Percentiles rank a stretch among this genome's conserved stretches.
Evolutionary conservation across 352 stramenopile species (phyloP).

Genomic region (Albugo laibachii): DNA sequence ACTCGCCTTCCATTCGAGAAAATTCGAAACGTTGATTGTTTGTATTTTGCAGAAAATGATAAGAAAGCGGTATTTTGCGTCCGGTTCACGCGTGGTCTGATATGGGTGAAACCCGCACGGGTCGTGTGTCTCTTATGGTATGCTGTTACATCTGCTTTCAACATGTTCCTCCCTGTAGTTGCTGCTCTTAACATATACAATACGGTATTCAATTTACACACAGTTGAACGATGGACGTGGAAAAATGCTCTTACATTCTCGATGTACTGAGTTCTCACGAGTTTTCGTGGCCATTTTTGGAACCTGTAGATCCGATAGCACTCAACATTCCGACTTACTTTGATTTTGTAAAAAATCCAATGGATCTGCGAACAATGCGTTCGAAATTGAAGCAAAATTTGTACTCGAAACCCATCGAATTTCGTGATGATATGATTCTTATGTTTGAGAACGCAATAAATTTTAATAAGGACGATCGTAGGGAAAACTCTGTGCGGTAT

Average conservation of each 20-base stretch:
- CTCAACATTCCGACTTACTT: conserved; percentile 88
- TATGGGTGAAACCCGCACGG: no score
- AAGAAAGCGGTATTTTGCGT: no score
- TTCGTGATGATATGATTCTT: conserved; percentile 49
- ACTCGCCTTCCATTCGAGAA: no score
- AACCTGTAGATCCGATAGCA: conserved; percentile 87
- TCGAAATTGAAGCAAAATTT: conserved; percentile 35
- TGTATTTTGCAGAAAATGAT: no score
- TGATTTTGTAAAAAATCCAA: conserved; percentile 86
- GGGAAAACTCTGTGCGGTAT: conserved; percentile 50
- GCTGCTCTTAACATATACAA: no score
- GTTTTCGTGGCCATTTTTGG: conserved; percentile 77
- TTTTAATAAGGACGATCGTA: conserved; percentile 69
- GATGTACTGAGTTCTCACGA: conserved; percentile 35
- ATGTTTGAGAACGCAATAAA: conserved; percentile 76
- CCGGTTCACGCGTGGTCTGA: no score
- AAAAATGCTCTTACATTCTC: conserved; percentile 34
- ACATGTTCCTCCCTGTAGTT: no score
- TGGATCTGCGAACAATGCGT: conserved; percentile 93
- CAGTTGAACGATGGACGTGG: no score
- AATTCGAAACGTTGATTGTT: no score
- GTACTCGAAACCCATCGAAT: conserved; percentile 33
- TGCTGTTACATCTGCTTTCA: no score
- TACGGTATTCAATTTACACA: no score
- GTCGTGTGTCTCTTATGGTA: no score